Percentiles rank a stretch among this genome's conserved stretches.
Conservation (phyloP, 208 protist genomes). For the Acanthamoeba lenticulata region DNA sequence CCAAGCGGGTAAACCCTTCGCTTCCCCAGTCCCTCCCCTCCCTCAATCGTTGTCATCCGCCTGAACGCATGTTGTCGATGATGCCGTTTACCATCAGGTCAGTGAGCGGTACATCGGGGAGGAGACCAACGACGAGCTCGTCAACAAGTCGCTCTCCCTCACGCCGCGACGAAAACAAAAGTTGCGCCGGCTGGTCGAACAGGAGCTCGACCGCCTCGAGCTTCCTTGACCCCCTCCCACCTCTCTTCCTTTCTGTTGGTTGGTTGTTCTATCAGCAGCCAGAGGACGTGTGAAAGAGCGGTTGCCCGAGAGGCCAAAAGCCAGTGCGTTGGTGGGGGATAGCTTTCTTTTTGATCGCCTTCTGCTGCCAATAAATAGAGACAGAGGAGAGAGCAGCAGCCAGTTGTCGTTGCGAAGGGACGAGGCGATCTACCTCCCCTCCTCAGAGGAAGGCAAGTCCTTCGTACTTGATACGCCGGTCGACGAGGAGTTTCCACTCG, state of each 20-base stretch:
- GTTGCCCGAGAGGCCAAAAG: too few relatives aligned
- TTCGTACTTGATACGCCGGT: constrained; percentile 41
- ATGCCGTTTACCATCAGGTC: not conserved
- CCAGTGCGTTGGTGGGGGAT: too few relatives aligned
- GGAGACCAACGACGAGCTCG: not conserved
- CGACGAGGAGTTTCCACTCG: constrained; percentile 50
- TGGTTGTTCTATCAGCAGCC: too few relatives aligned
- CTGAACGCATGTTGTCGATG: too few relatives aligned
- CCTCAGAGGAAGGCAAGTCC: constrained; percentile 49
- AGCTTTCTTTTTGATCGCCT: too few relatives aligned
- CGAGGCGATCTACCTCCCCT: not conserved
- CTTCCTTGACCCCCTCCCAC: not conserved
- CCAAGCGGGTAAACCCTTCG: not conserved
- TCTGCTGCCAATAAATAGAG: too few relatives aligned
- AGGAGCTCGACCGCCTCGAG: not conserved
- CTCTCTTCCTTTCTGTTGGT: not conserved
- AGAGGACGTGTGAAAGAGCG: too few relatives aligned
- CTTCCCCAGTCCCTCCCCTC: not conserved
- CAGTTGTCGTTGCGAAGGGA: too few relatives aligned
- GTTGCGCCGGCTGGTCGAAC: not conserved
- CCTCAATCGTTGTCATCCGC: too few relatives aligned
- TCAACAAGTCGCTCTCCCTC: not conserved
- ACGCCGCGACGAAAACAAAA: not conserved
- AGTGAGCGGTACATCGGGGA: not conserved
- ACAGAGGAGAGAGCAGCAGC: too few relatives aligned